A percentile compares a stretch with the other conserved stretches of the same genome.
Conservation (phyloP, 2,329 filamentous ascomycete species). For the Penicillium sclerotigenum region DNA sequence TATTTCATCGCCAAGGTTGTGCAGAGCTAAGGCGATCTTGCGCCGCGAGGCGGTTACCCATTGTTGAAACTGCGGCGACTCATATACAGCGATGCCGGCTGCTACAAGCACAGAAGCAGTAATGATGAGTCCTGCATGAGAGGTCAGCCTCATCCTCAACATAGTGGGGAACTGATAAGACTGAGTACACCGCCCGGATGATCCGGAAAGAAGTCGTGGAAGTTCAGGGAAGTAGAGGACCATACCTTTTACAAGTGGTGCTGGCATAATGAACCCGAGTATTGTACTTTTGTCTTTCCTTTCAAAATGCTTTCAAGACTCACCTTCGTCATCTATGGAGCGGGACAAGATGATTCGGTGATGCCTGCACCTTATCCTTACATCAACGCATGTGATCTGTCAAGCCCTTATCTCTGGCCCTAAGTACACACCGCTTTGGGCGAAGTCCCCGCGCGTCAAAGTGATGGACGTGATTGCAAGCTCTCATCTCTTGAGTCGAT, state of each 20-base stretch:
- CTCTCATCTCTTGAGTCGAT: not conserved
- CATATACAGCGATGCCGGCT: slow-evolving; percentile 61
- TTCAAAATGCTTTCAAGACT: not conserved
- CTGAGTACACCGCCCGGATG: slow-evolving; percentile 27
- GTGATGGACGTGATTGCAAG: slow-evolving; percentile 12
- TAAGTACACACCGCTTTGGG: slow-evolving; percentile 32
- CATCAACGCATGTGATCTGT: slow-evolving; percentile 30
- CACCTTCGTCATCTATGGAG: not conserved
- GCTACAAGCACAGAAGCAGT: slow-evolving; percentile 60
- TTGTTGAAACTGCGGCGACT: slow-evolving; percentile 61
- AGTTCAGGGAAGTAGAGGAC: slow-evolving; percentile 6
- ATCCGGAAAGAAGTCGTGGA: slow-evolving; percentile 2
- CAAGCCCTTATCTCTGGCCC: slow-evolving; percentile 36
- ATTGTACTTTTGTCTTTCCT: not conserved
- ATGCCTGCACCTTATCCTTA: slow-evolving; percentile 19
- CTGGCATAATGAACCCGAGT: slow-evolving; percentile 40
- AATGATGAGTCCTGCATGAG: slow-evolving; percentile 56
- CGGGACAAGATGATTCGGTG: slow-evolving; percentile 9
- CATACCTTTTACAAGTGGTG: slow-evolving; percentile 49
- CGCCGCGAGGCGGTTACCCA: slow-evolving; percentile 61
- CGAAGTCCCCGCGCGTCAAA: slow-evolving; percentile 27
- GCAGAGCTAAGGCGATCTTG: slow-evolving; percentile 58
- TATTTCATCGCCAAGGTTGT: slow-evolving; percentile 60
- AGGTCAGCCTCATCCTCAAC: slow-evolving; percentile 14
- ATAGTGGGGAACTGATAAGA: slow-evolving; percentile 28